Evolutionary conservation across 2,329 filamentous ascomycete genomes (phyloP).

Genomic region (Xylaria sp.): DNA sequence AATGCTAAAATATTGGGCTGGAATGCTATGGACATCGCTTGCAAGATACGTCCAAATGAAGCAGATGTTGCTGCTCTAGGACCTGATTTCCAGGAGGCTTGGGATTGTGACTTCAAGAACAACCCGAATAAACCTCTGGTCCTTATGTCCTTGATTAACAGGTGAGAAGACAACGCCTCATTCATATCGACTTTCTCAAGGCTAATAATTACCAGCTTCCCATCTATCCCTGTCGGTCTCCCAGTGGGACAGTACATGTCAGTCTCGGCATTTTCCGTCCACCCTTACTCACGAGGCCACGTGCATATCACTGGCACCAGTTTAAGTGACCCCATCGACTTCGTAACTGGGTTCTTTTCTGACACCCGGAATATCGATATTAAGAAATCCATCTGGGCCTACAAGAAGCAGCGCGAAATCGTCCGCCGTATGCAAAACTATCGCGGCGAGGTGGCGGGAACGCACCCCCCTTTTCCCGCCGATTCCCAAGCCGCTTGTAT

Average conservation of each 20-base stretch:
- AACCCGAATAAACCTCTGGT: constrained; percentile 49
- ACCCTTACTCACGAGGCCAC: not conserved
- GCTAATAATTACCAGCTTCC: not conserved
- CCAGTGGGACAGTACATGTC: not conserved
- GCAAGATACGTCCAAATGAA: constrained; percentile 58
- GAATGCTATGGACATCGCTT: constrained; percentile 57
- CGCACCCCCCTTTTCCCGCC: constrained; percentile 52
- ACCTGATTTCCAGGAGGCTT: constrained; percentile 53
- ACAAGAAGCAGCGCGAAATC: constrained; percentile 69
- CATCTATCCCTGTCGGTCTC: not conserved
- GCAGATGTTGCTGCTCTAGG: constrained; percentile 56
- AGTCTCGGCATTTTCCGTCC: not conserved
- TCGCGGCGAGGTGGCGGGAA: constrained; percentile 49
- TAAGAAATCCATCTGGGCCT: constrained; percentile 64
- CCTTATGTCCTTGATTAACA: constrained; percentile 47
- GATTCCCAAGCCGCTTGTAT: constrained; percentile 44
- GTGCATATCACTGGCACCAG: not conserved
- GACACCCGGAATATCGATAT: constrained; percentile 56
- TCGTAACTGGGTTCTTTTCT: not conserved
- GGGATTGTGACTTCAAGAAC: constrained; percentile 54
- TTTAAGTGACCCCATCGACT: not conserved
- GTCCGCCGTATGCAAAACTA: constrained; percentile 53
- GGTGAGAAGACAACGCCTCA: too few relatives aligned
- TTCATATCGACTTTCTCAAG: not conserved
- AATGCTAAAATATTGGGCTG: constrained; percentile 51